Conservation (phyloP, 2,329 filamentous ascomycete genomes). For the Teratosphaeria epicoccoides region DNA sequence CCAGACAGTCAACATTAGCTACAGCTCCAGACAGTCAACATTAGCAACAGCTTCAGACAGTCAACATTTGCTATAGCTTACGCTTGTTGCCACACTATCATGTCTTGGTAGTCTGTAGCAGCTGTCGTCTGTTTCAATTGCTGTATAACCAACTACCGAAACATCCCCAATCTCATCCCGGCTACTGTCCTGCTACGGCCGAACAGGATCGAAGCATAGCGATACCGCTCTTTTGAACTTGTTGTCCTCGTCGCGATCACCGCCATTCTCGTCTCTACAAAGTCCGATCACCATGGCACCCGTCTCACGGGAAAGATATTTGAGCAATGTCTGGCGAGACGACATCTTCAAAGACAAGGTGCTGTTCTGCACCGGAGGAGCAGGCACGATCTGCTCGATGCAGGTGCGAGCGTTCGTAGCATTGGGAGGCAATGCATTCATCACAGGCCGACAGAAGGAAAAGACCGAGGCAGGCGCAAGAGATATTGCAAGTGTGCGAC, state of each 20-base stretch:
- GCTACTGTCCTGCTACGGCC: background rate
- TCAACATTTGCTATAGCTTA: too few relatives aligned
- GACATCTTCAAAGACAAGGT: conserved; percentile 82
- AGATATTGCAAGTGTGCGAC: conserved; percentile 69
- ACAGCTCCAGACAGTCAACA: background rate
- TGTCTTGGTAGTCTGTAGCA: background rate
- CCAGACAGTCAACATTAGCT: background rate
- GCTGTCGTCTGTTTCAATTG: background rate
- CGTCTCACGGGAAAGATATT: conserved; percentile 59
- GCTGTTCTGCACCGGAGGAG: conserved; percentile 88
- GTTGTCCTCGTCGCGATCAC: too few relatives aligned
- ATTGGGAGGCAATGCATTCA: conserved; percentile 86
- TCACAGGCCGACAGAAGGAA: conserved; percentile 77
- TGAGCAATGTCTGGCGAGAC: conserved; percentile 77
- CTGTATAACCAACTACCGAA: background rate
- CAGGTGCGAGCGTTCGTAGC: conserved; percentile 87
- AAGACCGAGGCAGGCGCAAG: conserved; percentile 75
- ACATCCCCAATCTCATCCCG: background rate
- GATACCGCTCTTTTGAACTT: background rate
- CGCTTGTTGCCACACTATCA: too few relatives aligned
- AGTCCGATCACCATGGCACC: conserved; percentile 44
- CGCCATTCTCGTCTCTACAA: background rate
- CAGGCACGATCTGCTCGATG: conserved; percentile 85
- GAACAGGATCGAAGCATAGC: background rate
- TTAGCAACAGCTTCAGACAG: too few relatives aligned